These are phyloP conservation scores for Scheffersomyces segobiensis DNA, from an alignment of 1,139 yeast genomes.

Conservation along the genomic window DNA sequence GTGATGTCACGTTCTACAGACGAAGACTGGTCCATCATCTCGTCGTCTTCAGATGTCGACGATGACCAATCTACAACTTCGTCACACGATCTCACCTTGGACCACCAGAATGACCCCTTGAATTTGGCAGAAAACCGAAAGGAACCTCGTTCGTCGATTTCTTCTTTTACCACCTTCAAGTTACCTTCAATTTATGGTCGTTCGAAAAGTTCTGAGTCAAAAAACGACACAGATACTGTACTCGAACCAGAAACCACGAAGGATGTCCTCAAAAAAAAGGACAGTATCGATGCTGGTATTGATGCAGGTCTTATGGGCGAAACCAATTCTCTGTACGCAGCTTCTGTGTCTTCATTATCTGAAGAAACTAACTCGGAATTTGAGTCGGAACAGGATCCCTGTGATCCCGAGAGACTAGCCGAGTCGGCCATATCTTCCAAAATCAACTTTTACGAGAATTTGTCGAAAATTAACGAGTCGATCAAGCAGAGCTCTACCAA, in stretches of 20 bases:
- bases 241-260: background rate
- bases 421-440: conserved; percentile 1
- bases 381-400: background rate
- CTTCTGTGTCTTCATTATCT: background rate
- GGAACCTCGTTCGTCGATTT: background rate
- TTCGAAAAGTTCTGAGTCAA: background rate
- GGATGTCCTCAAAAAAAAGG: background rate
- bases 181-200: background rate
- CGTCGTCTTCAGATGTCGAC: conserved; percentile 44
- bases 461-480: conserved; percentile 24
- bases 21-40: conserved; percentile 51
- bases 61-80: conserved; percentile 34
- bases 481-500: conserved; percentile 27
- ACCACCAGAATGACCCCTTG: background rate
- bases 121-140: background rate
- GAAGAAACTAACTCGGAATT: background rate
- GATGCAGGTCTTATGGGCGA: background rate
- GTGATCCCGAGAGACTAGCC: background rate
- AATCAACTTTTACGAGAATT: conserved; percentile 29
- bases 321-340: background rate
- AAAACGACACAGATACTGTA: background rate
- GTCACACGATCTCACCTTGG: conserved; percentile 2
- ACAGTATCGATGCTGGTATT: background rate
- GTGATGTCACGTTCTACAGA: conserved; percentile 4
- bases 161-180: background rate